Conservation (phyloP, 176 grass and related monocot species). For the Lolium multiflorum region DNA sequence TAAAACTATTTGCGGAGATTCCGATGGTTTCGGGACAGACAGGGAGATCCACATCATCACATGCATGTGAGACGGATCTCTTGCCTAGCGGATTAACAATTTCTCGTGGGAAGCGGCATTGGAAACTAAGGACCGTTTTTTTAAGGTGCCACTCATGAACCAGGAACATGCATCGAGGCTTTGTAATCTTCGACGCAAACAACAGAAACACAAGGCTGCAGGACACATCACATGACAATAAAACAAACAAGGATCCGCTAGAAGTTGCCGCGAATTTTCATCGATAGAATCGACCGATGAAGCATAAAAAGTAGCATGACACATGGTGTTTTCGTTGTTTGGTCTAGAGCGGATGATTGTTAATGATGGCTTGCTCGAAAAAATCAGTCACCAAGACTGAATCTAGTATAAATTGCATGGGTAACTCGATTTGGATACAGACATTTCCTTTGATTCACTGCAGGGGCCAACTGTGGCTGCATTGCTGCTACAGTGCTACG, state of each 20-base stretch:
- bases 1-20: slow-evolving; percentile 44
- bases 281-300: neutral
- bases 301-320: neutral
- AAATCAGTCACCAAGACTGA: neutral
- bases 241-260: slow-evolving; percentile 20
- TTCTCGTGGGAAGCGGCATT: slow-evolving; percentile 42
- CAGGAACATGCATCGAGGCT: slow-evolving; percentile 44
- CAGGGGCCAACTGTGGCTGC: neutral
- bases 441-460: neutral
- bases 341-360: neutral
- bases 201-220: slow-evolving; percentile 5
- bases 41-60: slow-evolving; percentile 58
- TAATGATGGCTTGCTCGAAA: neutral
- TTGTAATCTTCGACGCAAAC: slow-evolving; percentile 37
- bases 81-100: slow-evolving; percentile 44
- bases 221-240: slow-evolving; percentile 14
- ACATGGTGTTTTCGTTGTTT: neutral
- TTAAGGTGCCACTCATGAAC: slow-evolving; percentile 50
- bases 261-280: slow-evolving; percentile 44
- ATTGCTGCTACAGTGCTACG: neutral
- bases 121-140: slow-evolving; percentile 46
- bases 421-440: neutral
- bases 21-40: slow-evolving; percentile 50
- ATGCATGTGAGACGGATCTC: slow-evolving; percentile 55
- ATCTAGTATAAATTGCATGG: neutral